phyloP scores from a whole-genome alignment of 805 yeast species.

The Metschnikowia cerradonensis region DNA sequence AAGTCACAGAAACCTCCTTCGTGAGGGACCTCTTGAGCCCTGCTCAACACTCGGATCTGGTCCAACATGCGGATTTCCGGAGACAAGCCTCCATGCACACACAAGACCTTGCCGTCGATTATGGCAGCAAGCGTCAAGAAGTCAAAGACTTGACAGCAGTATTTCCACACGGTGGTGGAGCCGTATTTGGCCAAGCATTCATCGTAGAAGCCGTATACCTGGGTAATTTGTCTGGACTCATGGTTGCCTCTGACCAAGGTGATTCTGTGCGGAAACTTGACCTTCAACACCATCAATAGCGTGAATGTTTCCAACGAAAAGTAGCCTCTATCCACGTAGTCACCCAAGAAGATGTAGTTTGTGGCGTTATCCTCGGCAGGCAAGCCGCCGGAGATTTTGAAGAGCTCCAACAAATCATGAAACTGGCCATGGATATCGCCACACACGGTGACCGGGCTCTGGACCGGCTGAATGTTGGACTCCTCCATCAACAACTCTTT shows the following conservation, averaged over 20 bases:
- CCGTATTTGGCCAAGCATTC: constrained; percentile 93
- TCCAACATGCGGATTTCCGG: constrained; percentile 98
- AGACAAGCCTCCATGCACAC: constrained; percentile 96
- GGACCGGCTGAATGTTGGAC: constrained; percentile 90
- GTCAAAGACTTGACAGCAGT: constrained; percentile 94
- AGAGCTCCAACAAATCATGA: constrained; percentile 87
- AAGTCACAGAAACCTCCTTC: constrained; percentile 98
- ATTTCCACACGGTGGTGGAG: constrained; percentile 92
- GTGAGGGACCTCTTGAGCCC: constrained; percentile 98
- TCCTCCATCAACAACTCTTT: constrained; percentile 95
- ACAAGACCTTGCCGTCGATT: constrained; percentile 87
- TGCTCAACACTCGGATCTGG: constrained; percentile 86
- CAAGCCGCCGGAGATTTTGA: constrained; percentile 87
- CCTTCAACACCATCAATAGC: constrained; percentile 86
- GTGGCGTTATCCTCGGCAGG: constrained; percentile 69
- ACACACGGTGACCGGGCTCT: constrained; percentile 90
- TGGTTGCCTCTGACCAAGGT: constrained; percentile 97
- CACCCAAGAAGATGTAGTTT: constrained; percentile 82
- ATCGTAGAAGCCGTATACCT: constrained; percentile 96
- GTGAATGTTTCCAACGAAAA: constrained; percentile 93
- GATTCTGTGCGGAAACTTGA: constrained; percentile 76
- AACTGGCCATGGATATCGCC: constrained; percentile 99
- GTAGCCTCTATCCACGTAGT: constrained; percentile 97
- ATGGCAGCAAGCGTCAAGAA: constrained; percentile 92
- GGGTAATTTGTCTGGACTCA: constrained; percentile 96